These are phyloP conservation scores for Penicillium verrucosum DNA, from an alignment of 2,329 filamentous ascomycete species.

Conservation along the genomic window DNA sequence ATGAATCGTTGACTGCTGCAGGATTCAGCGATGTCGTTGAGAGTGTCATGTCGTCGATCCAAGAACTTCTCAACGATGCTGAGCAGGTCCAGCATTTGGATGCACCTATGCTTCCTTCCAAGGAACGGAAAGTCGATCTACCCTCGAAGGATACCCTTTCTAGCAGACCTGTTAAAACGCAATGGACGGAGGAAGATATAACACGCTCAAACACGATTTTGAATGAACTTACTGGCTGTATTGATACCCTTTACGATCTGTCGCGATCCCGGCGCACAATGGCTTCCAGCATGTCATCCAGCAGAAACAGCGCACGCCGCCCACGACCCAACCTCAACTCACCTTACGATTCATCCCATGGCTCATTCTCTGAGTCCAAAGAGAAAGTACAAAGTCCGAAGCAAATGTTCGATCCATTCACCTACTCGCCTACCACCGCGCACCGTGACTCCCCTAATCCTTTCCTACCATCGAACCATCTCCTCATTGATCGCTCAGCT, in stretches of 20 bases:
- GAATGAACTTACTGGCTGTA: slow-evolving; percentile 58
- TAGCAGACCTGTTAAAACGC: slow-evolving; percentile 36
- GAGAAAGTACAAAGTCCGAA: slow-evolving; percentile 24
- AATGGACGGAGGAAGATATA: slow-evolving; percentile 52
- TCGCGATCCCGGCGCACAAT: slow-evolving; percentile 54
- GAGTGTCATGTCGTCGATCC: slow-evolving; percentile 63
- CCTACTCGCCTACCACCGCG: slow-evolving; percentile 24
- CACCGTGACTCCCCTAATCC: slow-evolving; percentile 23
- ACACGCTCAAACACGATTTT: slow-evolving; percentile 57
- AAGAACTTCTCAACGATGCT: slow-evolving; percentile 60
- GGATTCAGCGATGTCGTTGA: slow-evolving; percentile 63
- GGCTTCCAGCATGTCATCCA: slow-evolving; percentile 38
- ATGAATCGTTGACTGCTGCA: slow-evolving; percentile 60
- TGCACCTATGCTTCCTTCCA: slow-evolving; percentile 38
- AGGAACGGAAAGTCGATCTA: slow-evolving; percentile 33
- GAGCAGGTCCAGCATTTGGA: slow-evolving; percentile 54
- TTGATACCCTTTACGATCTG: slow-evolving; percentile 64
- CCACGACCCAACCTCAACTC: slow-evolving; percentile 25
- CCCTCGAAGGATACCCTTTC: slow-evolving; percentile 32
- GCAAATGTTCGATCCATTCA: slow-evolving; percentile 24
- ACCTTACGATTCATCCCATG: slow-evolving; percentile 31
- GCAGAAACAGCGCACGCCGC: slow-evolving; percentile 27
- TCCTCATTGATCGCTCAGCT: slow-evolving; percentile 40
- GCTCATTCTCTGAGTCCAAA: slow-evolving; percentile 39
- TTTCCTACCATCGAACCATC: slow-evolving; percentile 29